Conservation (phyloP, 225 moss, liverwort and hornwort genomes). For the Climacium dendroides region DNA sequence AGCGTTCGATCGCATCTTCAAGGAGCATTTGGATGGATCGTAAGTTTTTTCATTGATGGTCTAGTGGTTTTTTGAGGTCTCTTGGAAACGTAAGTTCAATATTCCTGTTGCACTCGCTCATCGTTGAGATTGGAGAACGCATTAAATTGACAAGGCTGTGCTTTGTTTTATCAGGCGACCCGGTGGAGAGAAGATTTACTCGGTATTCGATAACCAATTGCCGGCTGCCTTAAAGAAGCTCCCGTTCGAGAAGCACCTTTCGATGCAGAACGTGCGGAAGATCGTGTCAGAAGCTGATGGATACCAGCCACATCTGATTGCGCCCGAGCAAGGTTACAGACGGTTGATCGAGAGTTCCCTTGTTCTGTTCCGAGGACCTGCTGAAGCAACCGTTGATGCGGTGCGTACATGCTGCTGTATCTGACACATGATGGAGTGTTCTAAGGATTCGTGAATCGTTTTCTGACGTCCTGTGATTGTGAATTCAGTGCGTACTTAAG, state of each 20-base stretch:
- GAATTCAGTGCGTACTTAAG: background rate
- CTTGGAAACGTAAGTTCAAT: background rate
- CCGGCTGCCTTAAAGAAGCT: slow-evolving; percentile 55
- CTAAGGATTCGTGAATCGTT: background rate
- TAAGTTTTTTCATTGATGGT: slow-evolving; percentile 1
- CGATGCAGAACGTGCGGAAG: slow-evolving; percentile 53
- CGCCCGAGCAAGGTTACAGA: slow-evolving; percentile 60
- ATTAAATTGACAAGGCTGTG: background rate
- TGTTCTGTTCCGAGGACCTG: slow-evolving; percentile 46
- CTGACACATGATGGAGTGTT: background rate
- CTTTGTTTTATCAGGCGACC: slow-evolving; percentile 28
- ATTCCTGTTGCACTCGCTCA: background rate
- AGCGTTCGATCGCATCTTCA: slow-evolving; percentile 52
- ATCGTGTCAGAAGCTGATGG: slow-evolving; percentile 65
- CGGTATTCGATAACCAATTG: slow-evolving; percentile 45
- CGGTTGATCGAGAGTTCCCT: slow-evolving; percentile 52
- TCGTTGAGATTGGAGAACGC: background rate
- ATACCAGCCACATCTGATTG: slow-evolving; percentile 65
- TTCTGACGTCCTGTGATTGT: background rate
- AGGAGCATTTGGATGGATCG: slow-evolving; percentile 63
- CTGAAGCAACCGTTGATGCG: slow-evolving; percentile 57
- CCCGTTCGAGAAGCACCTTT: slow-evolving; percentile 51
- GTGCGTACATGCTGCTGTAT: slow-evolving; percentile 5
- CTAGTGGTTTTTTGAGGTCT: background rate
- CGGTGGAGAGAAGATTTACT: slow-evolving; percentile 56